A percentile compares a stretch with the other conserved stretches of the same genome.
Conservation (phyloP, 2,329 filamentous ascomycete genomes). For the Microcera coccophila region DNA sequence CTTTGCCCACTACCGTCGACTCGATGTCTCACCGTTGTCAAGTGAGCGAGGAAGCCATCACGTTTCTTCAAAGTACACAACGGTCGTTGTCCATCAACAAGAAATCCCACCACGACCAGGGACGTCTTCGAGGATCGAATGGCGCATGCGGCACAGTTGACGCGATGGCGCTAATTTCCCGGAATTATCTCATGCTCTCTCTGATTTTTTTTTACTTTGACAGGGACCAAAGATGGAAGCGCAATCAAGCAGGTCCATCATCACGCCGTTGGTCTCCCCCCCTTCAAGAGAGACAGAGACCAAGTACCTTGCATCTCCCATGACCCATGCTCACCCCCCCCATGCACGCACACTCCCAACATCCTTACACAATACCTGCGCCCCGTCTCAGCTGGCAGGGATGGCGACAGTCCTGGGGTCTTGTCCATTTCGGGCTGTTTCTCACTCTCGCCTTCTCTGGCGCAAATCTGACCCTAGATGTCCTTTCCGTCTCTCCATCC, state of each 20-base stretch:
- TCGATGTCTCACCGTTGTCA: no score
- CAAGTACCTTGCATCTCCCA: constrained; percentile 24
- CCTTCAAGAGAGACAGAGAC: background rate
- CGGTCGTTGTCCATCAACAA: no score
- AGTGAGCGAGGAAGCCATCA: no score
- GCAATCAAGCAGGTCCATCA: no score
- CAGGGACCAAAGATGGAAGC: no score
- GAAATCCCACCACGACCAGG: no score
- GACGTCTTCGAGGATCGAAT: constrained; percentile 25
- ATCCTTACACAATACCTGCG: constrained; percentile 25
- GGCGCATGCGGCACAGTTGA: constrained; percentile 21
- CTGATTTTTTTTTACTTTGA: background rate
- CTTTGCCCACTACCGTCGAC: no score
- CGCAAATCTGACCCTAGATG: background rate
- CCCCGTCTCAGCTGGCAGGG: constrained; percentile 33
- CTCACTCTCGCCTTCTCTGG: constrained; percentile 3
- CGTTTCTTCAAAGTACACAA: no score
- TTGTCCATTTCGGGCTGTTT: constrained; percentile 1
- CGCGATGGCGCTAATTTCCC: constrained; percentile 20
- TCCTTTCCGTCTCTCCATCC: background rate
- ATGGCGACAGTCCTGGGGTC: constrained; percentile 18
- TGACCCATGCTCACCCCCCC: constrained; percentile 8
- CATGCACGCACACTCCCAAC: constrained; percentile 3
- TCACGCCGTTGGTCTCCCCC: background rate
- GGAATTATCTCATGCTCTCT: constrained; percentile 18